phyloP scores from a whole-genome alignment of 1,139 yeast genomes.

The Taphrina confusa region DNA sequence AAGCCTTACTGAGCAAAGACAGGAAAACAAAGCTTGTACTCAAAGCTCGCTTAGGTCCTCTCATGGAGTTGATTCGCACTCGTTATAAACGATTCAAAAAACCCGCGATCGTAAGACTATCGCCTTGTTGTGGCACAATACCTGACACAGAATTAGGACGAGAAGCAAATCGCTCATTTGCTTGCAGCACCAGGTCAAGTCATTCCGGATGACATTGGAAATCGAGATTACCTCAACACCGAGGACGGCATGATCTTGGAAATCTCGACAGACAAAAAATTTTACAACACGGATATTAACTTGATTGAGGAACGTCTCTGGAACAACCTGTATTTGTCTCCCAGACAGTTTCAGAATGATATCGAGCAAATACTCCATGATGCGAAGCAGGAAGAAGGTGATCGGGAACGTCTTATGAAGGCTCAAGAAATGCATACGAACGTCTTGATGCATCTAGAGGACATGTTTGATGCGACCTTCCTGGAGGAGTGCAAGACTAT shows the following conservation, averaged over 20 bases:
- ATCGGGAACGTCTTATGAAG: constrained; percentile 45
- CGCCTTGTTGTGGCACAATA: not conserved
- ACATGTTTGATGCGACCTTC: constrained; percentile 66
- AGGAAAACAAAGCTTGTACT: constrained; percentile 78
- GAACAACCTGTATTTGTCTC: constrained; percentile 95
- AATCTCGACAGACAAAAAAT: constrained; percentile 68
- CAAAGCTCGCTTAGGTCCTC: constrained; percentile 78
- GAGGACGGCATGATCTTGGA: constrained; percentile 81
- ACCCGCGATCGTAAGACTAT: constrained; percentile 64
- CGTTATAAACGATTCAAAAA: constrained; percentile 87
- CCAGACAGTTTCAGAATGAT: constrained; percentile 83
- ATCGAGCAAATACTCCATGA: constrained; percentile 81
- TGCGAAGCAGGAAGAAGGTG: constrained; percentile 69
- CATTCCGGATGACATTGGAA: constrained; percentile 41
- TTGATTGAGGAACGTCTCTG: constrained; percentile 91
- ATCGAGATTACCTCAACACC: constrained; percentile 55
- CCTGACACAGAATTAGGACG: constrained; percentile 11
- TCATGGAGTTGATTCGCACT: constrained; percentile 84
- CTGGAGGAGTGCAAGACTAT: constrained; percentile 73
- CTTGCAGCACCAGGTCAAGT: constrained; percentile 31
- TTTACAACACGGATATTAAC: constrained; percentile 87
- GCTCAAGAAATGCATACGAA: constrained; percentile 96
- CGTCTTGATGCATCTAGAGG: constrained; percentile 94
- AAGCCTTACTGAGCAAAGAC: constrained; percentile 67
- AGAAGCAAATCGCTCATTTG: constrained; percentile 22